phyloP scores from a whole-genome alignment of 495 filamentous ascomycete genomes.

The Tuber indicum region DNA sequence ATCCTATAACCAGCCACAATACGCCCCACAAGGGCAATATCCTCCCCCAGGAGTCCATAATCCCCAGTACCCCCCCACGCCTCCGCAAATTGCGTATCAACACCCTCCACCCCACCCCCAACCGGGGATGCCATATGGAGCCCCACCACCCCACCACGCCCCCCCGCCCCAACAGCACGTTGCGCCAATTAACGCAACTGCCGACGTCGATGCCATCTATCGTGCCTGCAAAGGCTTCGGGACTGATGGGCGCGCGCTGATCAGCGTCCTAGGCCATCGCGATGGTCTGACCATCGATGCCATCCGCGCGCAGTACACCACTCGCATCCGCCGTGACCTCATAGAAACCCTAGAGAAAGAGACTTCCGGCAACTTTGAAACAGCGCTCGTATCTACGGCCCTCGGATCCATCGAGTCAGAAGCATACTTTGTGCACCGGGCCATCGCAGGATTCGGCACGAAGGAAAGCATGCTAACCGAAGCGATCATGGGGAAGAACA shows the following conservation, averaged over 20 bases:
- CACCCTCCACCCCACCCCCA: constrained; percentile 38
- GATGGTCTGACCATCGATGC: constrained; percentile 67
- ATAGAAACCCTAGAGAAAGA: constrained; percentile 70
- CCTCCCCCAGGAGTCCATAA: constrained; percentile 12
- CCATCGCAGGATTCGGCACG: constrained; percentile 72
- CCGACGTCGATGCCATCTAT: constrained; percentile 62
- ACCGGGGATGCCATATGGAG: constrained; percentile 33
- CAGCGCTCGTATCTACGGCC: constrained; percentile 61
- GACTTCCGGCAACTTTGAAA: constrained; percentile 63
- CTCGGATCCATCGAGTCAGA: constrained; percentile 73
- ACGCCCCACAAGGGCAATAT: constrained; percentile 16
- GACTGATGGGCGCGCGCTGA: constrained; percentile 71
- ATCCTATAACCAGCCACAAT: constrained; percentile 20
- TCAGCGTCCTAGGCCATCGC: constrained; percentile 57
- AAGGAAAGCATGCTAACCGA: constrained; percentile 83
- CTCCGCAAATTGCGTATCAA: constrained; percentile 36
- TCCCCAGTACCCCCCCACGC: constrained; percentile 16
- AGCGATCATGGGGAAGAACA: constrained; percentile 70
- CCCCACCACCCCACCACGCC: constrained; percentile 41
- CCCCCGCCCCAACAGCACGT: constrained; percentile 42
- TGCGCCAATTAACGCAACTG: constrained; percentile 47
- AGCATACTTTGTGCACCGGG: constrained; percentile 55
- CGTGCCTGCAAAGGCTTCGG: constrained; percentile 89
- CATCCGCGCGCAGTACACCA: constrained; percentile 60
- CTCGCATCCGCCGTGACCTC: constrained; percentile 58